Conservation (phyloP, 352 stramenopile species). For the Ophiocytium majus region DNA sequence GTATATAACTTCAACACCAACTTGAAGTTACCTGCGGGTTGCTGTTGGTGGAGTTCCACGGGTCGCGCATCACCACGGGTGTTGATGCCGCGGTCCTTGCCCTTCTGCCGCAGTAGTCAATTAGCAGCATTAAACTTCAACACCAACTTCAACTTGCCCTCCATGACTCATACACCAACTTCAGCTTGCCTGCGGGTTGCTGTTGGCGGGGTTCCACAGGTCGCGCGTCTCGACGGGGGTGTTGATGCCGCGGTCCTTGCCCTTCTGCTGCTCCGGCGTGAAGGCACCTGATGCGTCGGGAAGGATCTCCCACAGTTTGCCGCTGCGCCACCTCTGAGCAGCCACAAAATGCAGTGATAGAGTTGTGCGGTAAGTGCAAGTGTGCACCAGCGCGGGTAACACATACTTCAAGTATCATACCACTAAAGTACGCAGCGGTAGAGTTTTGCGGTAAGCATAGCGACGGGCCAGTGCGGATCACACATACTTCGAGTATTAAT, state of each 20-base stretch:
- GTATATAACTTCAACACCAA: too few species aligned
- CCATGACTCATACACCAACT: too few species aligned
- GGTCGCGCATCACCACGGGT: conserved; percentile 78
- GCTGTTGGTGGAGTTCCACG: conserved; percentile 70
- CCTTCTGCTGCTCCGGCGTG: not conserved
- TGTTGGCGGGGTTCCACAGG: conserved; percentile 71
- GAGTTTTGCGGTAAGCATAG: not conserved
- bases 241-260: not conserved
- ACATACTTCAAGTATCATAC: too few species aligned
- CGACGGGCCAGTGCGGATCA: not conserved
- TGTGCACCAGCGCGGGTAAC: too few species aligned
- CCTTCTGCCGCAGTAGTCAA: not conserved
- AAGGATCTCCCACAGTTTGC: not conserved
- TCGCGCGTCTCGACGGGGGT: conserved; percentile 77
- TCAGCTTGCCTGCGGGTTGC: conserved; percentile 29
- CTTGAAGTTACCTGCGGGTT: conserved; percentile 14
- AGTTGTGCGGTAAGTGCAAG: not conserved
- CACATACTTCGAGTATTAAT: not conserved
- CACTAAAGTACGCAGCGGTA: too few species aligned
- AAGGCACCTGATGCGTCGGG: not conserved
- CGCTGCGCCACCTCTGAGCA: not conserved
- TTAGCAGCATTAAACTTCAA: too few species aligned
- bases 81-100: not conserved
- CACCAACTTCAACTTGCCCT: too few species aligned
- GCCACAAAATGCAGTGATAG: not conserved